These are phyloP conservation scores for Marasmius fiardii DNA, from an alignment of 1,284 basidiomycete species.

Conservation along the genomic window DNA sequence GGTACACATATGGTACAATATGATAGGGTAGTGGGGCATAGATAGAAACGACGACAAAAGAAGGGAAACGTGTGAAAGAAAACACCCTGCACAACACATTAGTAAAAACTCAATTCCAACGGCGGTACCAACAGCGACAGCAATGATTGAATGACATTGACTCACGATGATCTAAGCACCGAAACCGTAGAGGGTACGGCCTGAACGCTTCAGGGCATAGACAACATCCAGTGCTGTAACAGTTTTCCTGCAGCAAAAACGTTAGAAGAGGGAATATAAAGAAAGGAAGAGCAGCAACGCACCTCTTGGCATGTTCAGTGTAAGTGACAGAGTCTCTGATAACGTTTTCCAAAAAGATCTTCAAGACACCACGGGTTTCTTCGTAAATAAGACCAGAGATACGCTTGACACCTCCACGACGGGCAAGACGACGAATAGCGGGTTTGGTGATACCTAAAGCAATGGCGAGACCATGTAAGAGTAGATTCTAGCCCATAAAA, in stretches of 20 bases:
- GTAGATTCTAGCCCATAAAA: neutral
- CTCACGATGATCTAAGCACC: too few species aligned
- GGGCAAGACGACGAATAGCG: constrained; percentile 90
- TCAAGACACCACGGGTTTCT: constrained; percentile 92
- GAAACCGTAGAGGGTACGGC: constrained; percentile 84
- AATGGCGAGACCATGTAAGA: neutral
- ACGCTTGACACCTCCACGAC: constrained; percentile 95
- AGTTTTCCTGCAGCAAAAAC: too few species aligned
- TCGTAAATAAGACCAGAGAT: constrained; percentile 92
- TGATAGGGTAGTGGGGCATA: too few species aligned
- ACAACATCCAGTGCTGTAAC: constrained; percentile 89
- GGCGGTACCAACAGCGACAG: too few species aligned
- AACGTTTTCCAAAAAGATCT: constrained; percentile 88
- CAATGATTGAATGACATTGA: too few species aligned
- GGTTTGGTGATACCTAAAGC: constrained; percentile 77
- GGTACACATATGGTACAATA: too few species aligned
- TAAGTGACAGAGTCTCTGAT: constrained; percentile 95
- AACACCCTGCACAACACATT: too few species aligned
- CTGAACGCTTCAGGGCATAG: constrained; percentile 90
- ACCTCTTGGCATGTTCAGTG: constrained; percentile 92
- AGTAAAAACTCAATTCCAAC: too few species aligned
- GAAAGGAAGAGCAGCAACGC: too few species aligned
- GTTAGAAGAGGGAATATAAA: too few species aligned
- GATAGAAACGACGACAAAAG: too few species aligned
- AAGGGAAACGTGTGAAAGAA: too few species aligned